A percentile compares a stretch with the other conserved stretches of the same genome.
phyloP scores from a whole-genome alignment of 306 rosid genomes.

The Psophocarpus tetragonolobus region DNA sequence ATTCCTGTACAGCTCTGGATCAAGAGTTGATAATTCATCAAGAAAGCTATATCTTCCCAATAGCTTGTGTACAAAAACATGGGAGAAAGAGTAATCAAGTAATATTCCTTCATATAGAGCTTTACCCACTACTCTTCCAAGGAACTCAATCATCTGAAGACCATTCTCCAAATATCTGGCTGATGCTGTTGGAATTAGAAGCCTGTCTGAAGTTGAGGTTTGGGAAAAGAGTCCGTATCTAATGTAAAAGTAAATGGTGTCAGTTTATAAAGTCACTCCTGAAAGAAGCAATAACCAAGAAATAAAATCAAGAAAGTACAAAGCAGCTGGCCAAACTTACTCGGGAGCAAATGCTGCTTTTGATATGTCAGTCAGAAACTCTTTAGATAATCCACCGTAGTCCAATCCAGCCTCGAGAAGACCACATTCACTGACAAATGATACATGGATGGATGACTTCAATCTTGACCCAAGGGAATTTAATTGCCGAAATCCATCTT shows the following conservation, averaged over 20 bases:
- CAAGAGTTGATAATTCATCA: conserved; percentile 95
- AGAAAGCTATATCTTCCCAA: conserved; percentile 96
- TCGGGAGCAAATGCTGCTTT: conserved; percentile 88
- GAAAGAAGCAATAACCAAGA: conserved; percentile 29
- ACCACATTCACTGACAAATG: conserved; percentile 98
- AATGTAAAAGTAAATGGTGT: conserved; percentile 35
- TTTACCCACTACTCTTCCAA: conserved; percentile 97
- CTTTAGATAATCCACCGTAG: conserved; percentile 97
- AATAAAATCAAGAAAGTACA: conserved; percentile 27
- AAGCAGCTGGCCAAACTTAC: conserved; percentile 54
- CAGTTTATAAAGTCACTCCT: conserved; percentile 26
- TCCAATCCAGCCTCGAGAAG: conserved; percentile 98
- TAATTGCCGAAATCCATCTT: conserved; percentile 92
- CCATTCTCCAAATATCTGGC: conserved; percentile 91
- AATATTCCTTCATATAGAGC: conserved; percentile 98
- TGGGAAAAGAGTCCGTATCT: conserved; percentile 92
- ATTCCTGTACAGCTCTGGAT: conserved; percentile 88
- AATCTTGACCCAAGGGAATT: conserved; percentile 84
- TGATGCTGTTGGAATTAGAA: conserved; percentile 77
- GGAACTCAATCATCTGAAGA: conserved; percentile 96
- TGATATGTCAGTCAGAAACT: conserved; percentile 89
- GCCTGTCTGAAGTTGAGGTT: conserved; percentile 86
- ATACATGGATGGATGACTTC: conserved; percentile 90
- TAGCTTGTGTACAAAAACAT: conserved; percentile 87
- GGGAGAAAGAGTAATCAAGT: conserved; percentile 95